A percentile compares a stretch with the other conserved stretches of the same genome.
Conservation (phyloP, 768 basidiomycete genomes). For the Termitomyces sp. region DNA sequence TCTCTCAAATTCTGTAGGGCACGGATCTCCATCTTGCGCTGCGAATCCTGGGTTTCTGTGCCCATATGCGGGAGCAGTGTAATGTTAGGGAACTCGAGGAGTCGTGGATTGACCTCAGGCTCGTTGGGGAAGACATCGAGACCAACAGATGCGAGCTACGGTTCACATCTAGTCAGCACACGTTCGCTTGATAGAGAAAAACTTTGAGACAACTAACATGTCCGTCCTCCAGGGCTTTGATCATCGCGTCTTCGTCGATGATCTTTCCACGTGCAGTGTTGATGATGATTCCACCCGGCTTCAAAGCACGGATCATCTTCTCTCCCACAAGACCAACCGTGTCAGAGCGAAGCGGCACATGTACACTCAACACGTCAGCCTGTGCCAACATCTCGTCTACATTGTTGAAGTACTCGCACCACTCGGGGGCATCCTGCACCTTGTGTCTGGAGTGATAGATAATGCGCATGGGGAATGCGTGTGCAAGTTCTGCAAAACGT, state of each 20-base stretch:
- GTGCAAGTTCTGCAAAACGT: constrained; percentile 65
- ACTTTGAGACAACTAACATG: constrained; percentile 54
- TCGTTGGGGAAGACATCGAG: constrained; percentile 88
- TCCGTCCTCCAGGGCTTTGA: constrained; percentile 79
- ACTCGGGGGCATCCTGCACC: constrained; percentile 56
- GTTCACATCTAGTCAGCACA: constrained; percentile 4
- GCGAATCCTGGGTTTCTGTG: constrained; percentile 79
- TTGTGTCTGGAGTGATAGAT: constrained; percentile 73
- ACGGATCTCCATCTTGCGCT: constrained; percentile 81
- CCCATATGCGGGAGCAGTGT: constrained; percentile 92
- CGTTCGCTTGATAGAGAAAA: not conserved
- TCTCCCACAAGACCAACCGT: constrained; percentile 76
- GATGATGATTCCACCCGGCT: constrained; percentile 72
- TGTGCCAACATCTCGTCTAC: constrained; percentile 62
- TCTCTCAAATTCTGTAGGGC: constrained; percentile 75
- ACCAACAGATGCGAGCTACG: constrained; percentile 73
- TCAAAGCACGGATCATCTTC: constrained; percentile 72
- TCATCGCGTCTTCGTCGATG: constrained; percentile 84
- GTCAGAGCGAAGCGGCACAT: constrained; percentile 74
- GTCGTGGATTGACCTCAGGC: constrained; percentile 72
- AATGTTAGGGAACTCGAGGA: constrained; percentile 80
- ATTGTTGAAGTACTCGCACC: constrained; percentile 71
- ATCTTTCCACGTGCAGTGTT: constrained; percentile 93
- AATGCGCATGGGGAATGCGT: constrained; percentile 86
- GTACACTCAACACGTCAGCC: constrained; percentile 82